Conservation (phyloP, 192 early-diverging fungal genomes). For the Coemansia sp. region DNA sequence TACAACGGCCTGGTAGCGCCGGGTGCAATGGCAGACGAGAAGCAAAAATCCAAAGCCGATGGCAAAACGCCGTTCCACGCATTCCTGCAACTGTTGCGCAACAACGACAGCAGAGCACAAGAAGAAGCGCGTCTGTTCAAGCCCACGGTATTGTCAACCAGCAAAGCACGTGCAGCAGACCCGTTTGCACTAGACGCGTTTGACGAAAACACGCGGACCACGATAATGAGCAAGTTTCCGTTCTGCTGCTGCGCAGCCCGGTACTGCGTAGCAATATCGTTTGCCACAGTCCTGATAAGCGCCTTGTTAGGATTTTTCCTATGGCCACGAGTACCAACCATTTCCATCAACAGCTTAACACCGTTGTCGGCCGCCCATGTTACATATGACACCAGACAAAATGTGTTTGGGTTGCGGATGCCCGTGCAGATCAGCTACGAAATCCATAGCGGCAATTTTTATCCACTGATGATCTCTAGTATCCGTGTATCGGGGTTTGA, state of each 20-base stretch:
- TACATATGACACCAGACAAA: conserved; percentile 22
- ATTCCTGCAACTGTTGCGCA: background rate
- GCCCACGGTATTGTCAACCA: conserved; percentile 23
- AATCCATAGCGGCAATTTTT: conserved; percentile 53
- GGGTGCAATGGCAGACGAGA: conserved; percentile 40
- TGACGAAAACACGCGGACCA: background rate
- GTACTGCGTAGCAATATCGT: conserved; percentile 37
- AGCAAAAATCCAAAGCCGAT: conserved; percentile 35
- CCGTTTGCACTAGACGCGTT: conserved; percentile 5
- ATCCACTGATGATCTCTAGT: conserved; percentile 32
- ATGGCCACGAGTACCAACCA: conserved; percentile 44
- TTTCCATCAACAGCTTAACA: conserved; percentile 33
- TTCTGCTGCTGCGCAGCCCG: conserved; percentile 46
- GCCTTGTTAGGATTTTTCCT: conserved; percentile 42
- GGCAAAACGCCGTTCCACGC: conserved; percentile 23
- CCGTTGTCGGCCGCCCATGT: conserved; percentile 26
- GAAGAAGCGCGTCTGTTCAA: conserved; percentile 34
- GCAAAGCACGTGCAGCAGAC: background rate
- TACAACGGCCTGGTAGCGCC: conserved; percentile 45
- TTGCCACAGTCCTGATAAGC: conserved; percentile 24
- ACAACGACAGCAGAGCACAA: conserved; percentile 8
- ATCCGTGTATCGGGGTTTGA: conserved; percentile 38
- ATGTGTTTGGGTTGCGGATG: conserved; percentile 35
- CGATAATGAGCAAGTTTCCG: conserved; percentile 13
- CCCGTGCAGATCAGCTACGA: conserved; percentile 43